Evolutionary conservation across 176 grass and related monocot genomes (phyloP).

Genomic region (Tillandsia fasciculata): DNA sequence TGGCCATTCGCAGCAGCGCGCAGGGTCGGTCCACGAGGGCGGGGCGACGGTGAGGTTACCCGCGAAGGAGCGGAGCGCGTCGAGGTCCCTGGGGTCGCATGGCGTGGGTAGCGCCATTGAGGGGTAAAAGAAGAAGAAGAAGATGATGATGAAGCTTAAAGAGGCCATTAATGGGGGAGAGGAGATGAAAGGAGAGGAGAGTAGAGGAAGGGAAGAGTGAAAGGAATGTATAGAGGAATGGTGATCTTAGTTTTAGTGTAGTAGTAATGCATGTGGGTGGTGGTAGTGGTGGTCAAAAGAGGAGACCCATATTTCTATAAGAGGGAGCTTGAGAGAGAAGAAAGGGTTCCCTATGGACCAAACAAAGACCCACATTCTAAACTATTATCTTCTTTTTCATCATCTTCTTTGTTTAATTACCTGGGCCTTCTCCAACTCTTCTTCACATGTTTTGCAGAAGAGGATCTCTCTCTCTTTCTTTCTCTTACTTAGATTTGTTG

Average conservation of each 20-base stretch:
- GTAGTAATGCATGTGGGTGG: not conserved
- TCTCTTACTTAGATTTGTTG: not conserved
- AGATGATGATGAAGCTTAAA: constrained; percentile 6
- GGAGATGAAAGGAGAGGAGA: not conserved
- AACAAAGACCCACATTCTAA: constrained; percentile 25
- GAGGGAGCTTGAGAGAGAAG: constrained; percentile 25
- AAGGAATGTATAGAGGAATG: not conserved
- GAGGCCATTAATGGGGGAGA: not conserved
- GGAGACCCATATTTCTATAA: constrained; percentile 12
- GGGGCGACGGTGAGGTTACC: constrained; percentile 33
- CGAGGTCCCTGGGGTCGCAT: constrained; percentile 62
- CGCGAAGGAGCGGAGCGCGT: constrained; percentile 51
- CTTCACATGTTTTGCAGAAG: not conserved
- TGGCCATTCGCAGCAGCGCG: constrained; percentile 50
- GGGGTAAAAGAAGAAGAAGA: constrained; percentile 14
- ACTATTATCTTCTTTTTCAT: constrained; percentile 4
- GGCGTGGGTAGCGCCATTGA: not conserved
- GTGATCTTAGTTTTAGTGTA: not conserved
- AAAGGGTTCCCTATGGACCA: constrained; percentile 20
- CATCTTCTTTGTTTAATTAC: not conserved
- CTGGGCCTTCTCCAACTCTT: not conserved
- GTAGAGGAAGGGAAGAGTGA: not conserved
- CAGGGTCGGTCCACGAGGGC: constrained; percentile 24
- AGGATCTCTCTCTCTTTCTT: not conserved
- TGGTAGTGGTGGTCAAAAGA: constrained; percentile 8